Evolutionary conservation across 139 green algal species (phyloP), one percentile per base, ranked within the genome.

Genomic region (Gonium pectorale): DNA sequence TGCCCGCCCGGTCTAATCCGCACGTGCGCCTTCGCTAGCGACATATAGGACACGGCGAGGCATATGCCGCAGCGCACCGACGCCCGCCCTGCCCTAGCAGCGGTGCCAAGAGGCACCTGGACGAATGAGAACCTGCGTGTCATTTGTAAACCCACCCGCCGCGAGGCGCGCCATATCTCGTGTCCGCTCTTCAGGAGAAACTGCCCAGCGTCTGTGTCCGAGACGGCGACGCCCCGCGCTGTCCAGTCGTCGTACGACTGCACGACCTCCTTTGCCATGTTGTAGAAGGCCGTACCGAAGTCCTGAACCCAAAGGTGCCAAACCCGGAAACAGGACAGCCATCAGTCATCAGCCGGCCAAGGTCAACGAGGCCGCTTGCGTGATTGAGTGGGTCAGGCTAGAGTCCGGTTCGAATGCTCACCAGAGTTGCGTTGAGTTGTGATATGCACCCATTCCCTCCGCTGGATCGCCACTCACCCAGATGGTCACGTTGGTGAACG

Each of bases 121-220:
- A n/a, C n/a, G n/a, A n/a, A n/a, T n/a, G n/a, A n/a, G n/a, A n/a
- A n/a, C n/a, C n/a, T n/a, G n/a, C n/a, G n/a, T n/a, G 49, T 59
- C 13, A 59, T n/a, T 64, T 64, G 67, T 22, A 31, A 7, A 35
- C 67, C 1, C 33, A 66, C 70, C 70, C 66, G 22, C 0, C 35
- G 52, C 2, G 51, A 54, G 22, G 43, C 51, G 17, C 38, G 1
- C 15, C 67, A 80, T 1, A 80, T n/a, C 35, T 80, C 72, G 5
- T 51, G 51, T 1, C 72, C 72, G 37, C 51, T 67, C 38, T 80
- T 80, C 24, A 80, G 38, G 27, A 82, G 56, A 3, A 82, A 62
- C 41, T 71, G 56, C 2, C 40, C 74, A 19, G 74, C 26, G 59
- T 33, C n/a, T 15, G 41, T 60, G 31, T 38, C 38, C 4, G 60